A percentile compares a stretch with the other conserved stretches of the same genome.
Evolutionary conservation across 345 rosid species (phyloP).

Genomic region (Hirschfeldia incana): DNA sequence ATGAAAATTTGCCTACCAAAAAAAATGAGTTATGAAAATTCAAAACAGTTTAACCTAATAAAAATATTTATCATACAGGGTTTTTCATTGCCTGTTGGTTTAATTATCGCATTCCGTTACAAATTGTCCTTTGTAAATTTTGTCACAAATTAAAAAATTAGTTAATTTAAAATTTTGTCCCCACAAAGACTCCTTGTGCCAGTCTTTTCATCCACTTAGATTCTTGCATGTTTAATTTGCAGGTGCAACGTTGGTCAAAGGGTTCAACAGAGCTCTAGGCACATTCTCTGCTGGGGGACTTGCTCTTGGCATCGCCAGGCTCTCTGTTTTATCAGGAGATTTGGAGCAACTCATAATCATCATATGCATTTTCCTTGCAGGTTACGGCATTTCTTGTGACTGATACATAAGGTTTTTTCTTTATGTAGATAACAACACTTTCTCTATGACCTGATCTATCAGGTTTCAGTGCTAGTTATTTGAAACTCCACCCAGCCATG

Average conservation of each 20-base stretch:
- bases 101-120: neutral
- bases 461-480: conserved; percentile 71
- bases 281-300: conserved; percentile 79
- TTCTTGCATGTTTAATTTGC: neutral
- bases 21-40: neutral
- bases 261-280: conserved; percentile 85
- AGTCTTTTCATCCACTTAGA: neutral
- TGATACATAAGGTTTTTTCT: neutral
- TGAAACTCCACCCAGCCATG: conserved; percentile 65
- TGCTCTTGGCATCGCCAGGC: conserved; percentile 73
- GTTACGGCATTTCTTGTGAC: conserved; percentile 42
- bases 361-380: conserved; percentile 57
- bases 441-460: conserved; percentile 14
- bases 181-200: neutral
- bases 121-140: too few relatives aligned
- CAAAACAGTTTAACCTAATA: too few relatives aligned
- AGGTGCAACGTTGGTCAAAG: conserved; percentile 89
- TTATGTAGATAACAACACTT: neutral
- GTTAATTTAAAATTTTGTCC: too few relatives aligned
- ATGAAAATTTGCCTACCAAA: too few relatives aligned
- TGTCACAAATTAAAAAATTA: too few relatives aligned
- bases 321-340: conserved; percentile 47
- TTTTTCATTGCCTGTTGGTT: neutral
- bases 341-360: conserved; percentile 54
- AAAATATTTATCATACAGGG: too few relatives aligned